Percentiles rank a stretch among this genome's conserved stretches.
Evolutionary conservation across 345 rosid species (phyloP).

Genomic region (Gossypium ekmanianum): DNA sequence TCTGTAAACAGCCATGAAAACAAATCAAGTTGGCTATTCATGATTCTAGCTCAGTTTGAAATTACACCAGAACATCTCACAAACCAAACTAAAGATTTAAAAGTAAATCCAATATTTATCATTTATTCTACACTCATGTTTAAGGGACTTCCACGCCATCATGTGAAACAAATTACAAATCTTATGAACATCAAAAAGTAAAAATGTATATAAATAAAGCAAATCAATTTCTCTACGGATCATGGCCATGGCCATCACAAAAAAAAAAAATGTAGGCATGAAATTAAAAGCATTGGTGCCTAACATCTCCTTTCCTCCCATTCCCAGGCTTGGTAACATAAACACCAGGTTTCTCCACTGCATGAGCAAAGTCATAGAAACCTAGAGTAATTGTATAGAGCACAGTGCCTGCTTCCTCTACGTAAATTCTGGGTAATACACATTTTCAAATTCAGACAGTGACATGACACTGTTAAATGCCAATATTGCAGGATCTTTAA

Average conservation of each 20-base stretch:
- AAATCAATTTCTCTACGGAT: not conserved
- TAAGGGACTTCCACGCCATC: not conserved
- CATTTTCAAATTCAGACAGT: slow-evolving; percentile 66
- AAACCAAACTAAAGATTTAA: not conserved
- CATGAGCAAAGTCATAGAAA: slow-evolving; percentile 60
- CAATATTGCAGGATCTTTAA: slow-evolving; percentile 49
- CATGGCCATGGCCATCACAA: not conserved
- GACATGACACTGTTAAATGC: slow-evolving; percentile 75
- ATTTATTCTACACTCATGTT: not conserved
- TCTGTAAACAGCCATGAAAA: slow-evolving; percentile 35
- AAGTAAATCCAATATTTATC: not conserved
- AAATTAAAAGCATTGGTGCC: slow-evolving; percentile 63
- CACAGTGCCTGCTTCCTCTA: slow-evolving; percentile 63
- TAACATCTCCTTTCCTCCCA: slow-evolving; percentile 53
- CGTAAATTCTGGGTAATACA: slow-evolving; percentile 63
- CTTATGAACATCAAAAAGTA: not conserved
- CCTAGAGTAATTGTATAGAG: slow-evolving; percentile 37
- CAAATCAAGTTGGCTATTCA: not conserved
- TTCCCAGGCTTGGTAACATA: slow-evolving; percentile 59
- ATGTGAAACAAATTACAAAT: not conserved
- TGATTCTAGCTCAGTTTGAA: not conserved
- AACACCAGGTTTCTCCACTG: slow-evolving; percentile 70
- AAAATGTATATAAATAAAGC: not conserved
- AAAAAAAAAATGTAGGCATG: not conserved
- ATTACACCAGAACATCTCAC: not conserved